Evolutionary conservation across 495 filamentous ascomycete genomes (phyloP).

Genomic region (Trichoderma asperelloides): DNA sequence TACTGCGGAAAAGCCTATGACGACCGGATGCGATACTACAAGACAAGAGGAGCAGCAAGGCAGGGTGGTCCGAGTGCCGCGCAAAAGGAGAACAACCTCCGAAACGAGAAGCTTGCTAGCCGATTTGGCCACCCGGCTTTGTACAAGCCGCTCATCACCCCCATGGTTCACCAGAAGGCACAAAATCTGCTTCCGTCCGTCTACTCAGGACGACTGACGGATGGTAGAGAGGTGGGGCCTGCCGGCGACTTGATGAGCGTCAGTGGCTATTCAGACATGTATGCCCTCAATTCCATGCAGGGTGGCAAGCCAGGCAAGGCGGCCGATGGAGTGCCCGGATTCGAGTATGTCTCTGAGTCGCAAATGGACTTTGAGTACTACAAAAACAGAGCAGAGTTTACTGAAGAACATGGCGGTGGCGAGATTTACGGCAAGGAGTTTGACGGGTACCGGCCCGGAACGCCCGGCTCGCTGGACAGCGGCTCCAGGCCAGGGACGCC

Average conservation of each 20-base stretch:
- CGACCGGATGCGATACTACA: slow-evolving; percentile 64
- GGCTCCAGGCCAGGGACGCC: slow-evolving; percentile 37
- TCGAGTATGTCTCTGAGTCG: slow-evolving; percentile 83
- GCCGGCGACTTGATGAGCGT: slow-evolving; percentile 53
- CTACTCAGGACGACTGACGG: slow-evolving; percentile 68
- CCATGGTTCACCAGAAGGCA: slow-evolving; percentile 91
- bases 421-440: slow-evolving; percentile 59
- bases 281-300: slow-evolving; percentile 75
- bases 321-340: slow-evolving; percentile 42
- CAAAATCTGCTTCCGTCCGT: slow-evolving; percentile 71
- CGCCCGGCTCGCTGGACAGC: slow-evolving; percentile 47
- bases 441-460: slow-evolving; percentile 60
- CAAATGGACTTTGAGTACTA: slow-evolving; percentile 91
- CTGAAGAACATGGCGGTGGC: slow-evolving; percentile 74
- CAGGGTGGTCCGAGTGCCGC: slow-evolving; percentile 9
- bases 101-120: slow-evolving; percentile 62
- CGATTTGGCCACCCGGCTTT: slow-evolving; percentile 89
- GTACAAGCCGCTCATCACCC: slow-evolving; percentile 79
- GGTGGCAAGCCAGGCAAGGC: slow-evolving; percentile 61
- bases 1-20: slow-evolving; percentile 76
- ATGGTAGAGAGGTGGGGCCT: slow-evolving; percentile 35
- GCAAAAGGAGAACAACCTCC: slow-evolving; percentile 31
- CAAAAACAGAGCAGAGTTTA: slow-evolving; percentile 83
- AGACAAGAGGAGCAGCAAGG: slow-evolving; percentile 34
- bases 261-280: slow-evolving; percentile 58